These are phyloP conservation scores for Cynanchum wilfordii DNA, from an alignment of 257 asterid species.

Conservation along the genomic window DNA sequence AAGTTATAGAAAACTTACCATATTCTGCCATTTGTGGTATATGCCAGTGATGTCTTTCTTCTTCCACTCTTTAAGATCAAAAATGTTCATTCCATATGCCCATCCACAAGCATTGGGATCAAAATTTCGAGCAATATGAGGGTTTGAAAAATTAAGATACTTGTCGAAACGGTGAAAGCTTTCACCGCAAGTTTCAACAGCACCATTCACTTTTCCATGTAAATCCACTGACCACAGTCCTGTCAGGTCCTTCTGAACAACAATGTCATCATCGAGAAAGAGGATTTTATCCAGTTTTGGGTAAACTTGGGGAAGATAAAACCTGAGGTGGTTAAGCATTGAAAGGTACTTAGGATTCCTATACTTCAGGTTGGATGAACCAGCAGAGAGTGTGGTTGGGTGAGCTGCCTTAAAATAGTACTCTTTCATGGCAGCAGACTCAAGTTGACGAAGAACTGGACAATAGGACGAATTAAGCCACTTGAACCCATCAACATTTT, in stretches of 20 bases:
- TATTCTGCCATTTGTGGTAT: conserved; percentile 97
- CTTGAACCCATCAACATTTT: conserved; percentile 92
- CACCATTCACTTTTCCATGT: conserved; percentile 92
- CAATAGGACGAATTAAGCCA: conserved; percentile 98
- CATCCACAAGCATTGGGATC: conserved; percentile 99
- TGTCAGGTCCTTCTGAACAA: conserved; percentile 96
- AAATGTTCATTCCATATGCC: conserved; percentile 99
- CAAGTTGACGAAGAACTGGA: conserved; percentile 84
- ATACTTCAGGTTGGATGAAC: conserved; percentile 92
- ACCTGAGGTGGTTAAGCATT: conserved; percentile 95
- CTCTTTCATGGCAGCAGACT: conserved; percentile 96
- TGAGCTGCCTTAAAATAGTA: conserved; percentile 96
- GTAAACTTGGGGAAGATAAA: conserved; percentile 92
- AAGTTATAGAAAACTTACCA: conserved; percentile 44
- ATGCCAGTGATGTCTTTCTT: conserved; percentile 94
- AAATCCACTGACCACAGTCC: conserved; percentile 87
- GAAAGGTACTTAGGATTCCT: conserved; percentile 98
- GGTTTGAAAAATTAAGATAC: conserved; percentile 92
- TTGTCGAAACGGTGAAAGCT: conserved; percentile 96
- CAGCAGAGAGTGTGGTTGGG: conserved; percentile 81
- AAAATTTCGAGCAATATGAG: conserved; percentile 78
- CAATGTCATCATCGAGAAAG: conserved; percentile 96
- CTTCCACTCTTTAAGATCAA: conserved; percentile 94
- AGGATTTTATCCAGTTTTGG: conserved; percentile 92
- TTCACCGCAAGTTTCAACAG: conserved; percentile 98